These are phyloP conservation scores for Amylocarpus encephaloides DNA, from an alignment of 2,329 filamentous ascomycete genomes.

Conservation along the genomic window DNA sequence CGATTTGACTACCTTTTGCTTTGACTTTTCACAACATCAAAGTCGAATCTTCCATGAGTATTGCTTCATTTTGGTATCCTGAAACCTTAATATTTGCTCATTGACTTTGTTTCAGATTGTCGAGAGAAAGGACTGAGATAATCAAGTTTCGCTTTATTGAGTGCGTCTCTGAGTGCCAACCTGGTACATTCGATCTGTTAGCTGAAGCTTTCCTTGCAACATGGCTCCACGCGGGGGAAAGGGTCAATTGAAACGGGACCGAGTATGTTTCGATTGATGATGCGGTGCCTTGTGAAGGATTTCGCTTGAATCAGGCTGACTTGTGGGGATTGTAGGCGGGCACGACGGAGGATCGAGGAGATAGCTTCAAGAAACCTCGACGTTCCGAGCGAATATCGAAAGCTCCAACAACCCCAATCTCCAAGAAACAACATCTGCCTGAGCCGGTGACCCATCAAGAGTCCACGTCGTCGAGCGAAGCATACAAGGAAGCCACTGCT, in stretches of 20 bases:
- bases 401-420: constrained; percentile 50
- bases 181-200: not conserved
- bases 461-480: constrained; percentile 51
- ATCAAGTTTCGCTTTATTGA: no score
- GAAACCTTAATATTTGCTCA: constrained; percentile 2
- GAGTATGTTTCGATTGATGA: constrained; percentile 47
- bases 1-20: not conserved
- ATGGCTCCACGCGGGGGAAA: constrained; percentile 58
- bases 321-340: constrained; percentile 3
- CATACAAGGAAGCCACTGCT: constrained; percentile 62
- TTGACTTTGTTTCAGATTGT: not conserved
- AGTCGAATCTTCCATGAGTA: not conserved
- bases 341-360: constrained; percentile 22
- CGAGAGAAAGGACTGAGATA: no score
- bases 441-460: constrained; percentile 71
- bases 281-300: constrained; percentile 16
- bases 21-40: constrained; percentile 3
- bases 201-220: constrained; percentile 8
- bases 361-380: constrained; percentile 69
- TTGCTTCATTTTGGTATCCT: constrained; percentile 11
- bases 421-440: constrained; percentile 64
- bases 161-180: not conserved
- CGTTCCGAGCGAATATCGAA: constrained; percentile 65
- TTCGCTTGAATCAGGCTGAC: constrained; percentile 6
- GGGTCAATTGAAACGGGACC: constrained; percentile 76